Conservation (phyloP, 2,329 filamentous ascomycete species). For the Magnaporthales sp. region DNA sequence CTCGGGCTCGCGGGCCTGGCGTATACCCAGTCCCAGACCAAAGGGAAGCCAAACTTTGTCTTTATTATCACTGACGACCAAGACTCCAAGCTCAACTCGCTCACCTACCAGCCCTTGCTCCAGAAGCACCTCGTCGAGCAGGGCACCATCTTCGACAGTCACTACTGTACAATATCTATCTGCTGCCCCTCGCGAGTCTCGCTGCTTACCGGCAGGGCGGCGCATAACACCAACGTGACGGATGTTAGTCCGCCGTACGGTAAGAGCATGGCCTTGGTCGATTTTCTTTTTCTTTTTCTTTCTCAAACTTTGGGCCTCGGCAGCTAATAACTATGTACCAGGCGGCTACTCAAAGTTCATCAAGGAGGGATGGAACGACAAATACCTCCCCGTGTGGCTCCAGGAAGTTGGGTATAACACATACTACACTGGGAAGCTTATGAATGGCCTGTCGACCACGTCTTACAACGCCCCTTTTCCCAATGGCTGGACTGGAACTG, state of each 20-base stretch:
- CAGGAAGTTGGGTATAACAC: slow-evolving; percentile 60
- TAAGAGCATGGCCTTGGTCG: too few species aligned
- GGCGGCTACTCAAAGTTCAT: slow-evolving; percentile 60
- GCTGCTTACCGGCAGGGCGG: slow-evolving; percentile 15
- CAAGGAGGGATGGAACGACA: slow-evolving; percentile 53
- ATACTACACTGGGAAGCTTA: slow-evolving; percentile 66
- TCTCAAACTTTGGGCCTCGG: background rate
- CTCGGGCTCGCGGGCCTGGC: background rate
- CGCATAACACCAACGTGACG: slow-evolving; percentile 22
- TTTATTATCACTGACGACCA: slow-evolving; percentile 17
- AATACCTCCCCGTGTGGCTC: slow-evolving; percentile 65
- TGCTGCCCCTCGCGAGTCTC: slow-evolving; percentile 19
- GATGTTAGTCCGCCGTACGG: slow-evolving; percentile 24
- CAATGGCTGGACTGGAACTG: slow-evolving; percentile 50
- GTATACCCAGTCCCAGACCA: too few species aligned
- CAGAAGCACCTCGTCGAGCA: slow-evolving; percentile 14
- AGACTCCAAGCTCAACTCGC: slow-evolving; percentile 12
- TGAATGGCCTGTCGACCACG: slow-evolving; percentile 51
- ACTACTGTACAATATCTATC: slow-evolving; percentile 16
- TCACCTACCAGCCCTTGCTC: slow-evolving; percentile 11
- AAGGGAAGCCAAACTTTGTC: slow-evolving; percentile 13
- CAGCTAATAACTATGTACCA: slow-evolving; percentile 5
- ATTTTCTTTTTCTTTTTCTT: slow-evolving; percentile 1
- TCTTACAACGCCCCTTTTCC: slow-evolving; percentile 53
- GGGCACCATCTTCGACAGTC: slow-evolving; percentile 16